These are phyloP conservation scores for Apostasia shenzhenica DNA, from an alignment of 106 monocot species.

Conservation along the genomic window DNA sequence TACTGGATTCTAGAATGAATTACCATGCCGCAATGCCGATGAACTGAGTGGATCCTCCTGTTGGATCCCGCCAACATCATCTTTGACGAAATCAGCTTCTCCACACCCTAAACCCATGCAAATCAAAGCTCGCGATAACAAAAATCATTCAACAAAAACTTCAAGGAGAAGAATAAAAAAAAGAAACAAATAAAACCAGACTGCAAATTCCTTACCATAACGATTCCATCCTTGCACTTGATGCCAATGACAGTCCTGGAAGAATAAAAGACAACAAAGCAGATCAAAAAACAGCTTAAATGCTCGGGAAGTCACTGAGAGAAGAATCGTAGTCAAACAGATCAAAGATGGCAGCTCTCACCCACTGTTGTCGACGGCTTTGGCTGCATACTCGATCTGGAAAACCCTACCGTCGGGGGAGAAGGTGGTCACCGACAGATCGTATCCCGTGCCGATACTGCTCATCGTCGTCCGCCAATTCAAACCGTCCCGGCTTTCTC, in stretches of 20 bases:
- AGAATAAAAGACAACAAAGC: neutral
- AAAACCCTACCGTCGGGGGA: slow-evolving; percentile 95
- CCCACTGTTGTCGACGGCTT: slow-evolving; percentile 99
- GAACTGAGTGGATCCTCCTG: slow-evolving; percentile 64
- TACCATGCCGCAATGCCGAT: slow-evolving; percentile 68
- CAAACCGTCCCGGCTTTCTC: neutral
- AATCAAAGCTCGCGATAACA: neutral
- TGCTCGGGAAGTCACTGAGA: neutral
- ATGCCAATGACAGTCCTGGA: slow-evolving; percentile 85
- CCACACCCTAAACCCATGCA: slow-evolving; percentile 47
- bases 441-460: slow-evolving; percentile 97
- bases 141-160: neutral
- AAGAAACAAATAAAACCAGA: neutral
- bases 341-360: slow-evolving; percentile 8
- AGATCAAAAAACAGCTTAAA: slow-evolving; percentile 1
- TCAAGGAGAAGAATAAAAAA: neutral
- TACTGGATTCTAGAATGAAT: neutral
- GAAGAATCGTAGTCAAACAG: neutral
- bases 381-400: slow-evolving; percentile 97
- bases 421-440: slow-evolving; percentile 95
- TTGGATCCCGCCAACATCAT: slow-evolving; percentile 70
- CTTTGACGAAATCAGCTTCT: slow-evolving; percentile 65
- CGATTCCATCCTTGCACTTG: slow-evolving; percentile 98
- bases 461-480: slow-evolving; percentile 41
- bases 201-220: slow-evolving; percentile 43